phyloP scores from a whole-genome alignment of 192 early-diverging fungal genomes.

The Backusella mclennaniae region DNA sequence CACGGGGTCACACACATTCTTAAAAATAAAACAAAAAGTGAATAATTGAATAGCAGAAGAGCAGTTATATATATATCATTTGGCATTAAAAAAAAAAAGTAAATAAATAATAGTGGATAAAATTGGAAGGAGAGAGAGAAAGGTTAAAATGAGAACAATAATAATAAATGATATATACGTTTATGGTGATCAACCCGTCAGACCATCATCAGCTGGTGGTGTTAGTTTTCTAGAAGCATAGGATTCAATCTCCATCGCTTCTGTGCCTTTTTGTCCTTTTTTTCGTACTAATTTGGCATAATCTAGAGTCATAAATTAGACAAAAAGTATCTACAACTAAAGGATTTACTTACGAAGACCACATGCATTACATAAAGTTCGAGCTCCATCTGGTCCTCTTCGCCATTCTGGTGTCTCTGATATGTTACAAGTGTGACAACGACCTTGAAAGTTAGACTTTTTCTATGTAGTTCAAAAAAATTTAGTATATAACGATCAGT shows the following conservation, averaged over 20 bases:
- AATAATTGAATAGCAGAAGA: not conserved
- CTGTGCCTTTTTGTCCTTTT: slow-evolving; percentile 7
- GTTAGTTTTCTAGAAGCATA: slow-evolving; percentile 4
- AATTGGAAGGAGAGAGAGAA: not conserved
- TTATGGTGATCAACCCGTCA: not conserved
- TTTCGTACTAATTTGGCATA: slow-evolving; percentile 14
- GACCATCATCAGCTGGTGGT: slow-evolving; percentile 6
- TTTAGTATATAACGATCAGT: not conserved
- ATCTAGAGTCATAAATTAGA: slow-evolving; percentile 7
- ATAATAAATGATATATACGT: not conserved
- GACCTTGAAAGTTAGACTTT: slow-evolving; percentile 60
- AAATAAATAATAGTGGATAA: not conserved
- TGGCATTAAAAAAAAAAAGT: not conserved
- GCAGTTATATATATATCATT: not conserved
- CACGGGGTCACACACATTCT: slow-evolving; percentile 1
- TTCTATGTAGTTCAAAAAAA: slow-evolving; percentile 32
- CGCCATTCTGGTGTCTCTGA: slow-evolving; percentile 50
- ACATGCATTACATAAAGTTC: slow-evolving; percentile 42
- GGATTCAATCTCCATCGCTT: not conserved
- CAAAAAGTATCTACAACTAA: not conserved
- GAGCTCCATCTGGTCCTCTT: slow-evolving; percentile 57
- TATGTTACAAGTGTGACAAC: slow-evolving; percentile 79
- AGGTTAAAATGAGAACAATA: not conserved
- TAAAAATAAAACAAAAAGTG: not conserved
- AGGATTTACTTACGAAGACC: slow-evolving; percentile 45